Conservation (phyloP, 2,329 filamentous ascomycete species). For the Cytospora leucostoma region DNA sequence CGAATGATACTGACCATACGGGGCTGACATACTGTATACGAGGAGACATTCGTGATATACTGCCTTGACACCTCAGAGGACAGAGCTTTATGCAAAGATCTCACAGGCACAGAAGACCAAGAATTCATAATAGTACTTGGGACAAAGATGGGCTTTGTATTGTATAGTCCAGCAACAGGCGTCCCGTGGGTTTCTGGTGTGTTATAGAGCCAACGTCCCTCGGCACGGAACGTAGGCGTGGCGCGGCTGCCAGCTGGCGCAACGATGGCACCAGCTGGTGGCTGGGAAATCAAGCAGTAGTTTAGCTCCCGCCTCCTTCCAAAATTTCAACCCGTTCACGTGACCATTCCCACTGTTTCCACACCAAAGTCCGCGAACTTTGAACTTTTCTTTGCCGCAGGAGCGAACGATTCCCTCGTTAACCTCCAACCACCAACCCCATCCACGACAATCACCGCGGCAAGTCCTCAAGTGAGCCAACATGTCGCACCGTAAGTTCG, state of each 20-base stretch:
- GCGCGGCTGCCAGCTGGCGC: background rate
- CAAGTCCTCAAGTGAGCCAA: constrained; percentile 26
- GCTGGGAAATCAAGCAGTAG: too few species aligned
- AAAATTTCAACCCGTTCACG: constrained; percentile 3
- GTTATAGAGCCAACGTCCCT: too few species aligned
- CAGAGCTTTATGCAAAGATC: background rate
- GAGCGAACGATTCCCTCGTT: background rate
- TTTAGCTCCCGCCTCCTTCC: background rate
- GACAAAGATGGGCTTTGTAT: too few species aligned
- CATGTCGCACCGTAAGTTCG: constrained; percentile 59
- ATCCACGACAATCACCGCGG: constrained; percentile 26
- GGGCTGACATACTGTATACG: background rate
- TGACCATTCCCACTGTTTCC: constrained; percentile 23
- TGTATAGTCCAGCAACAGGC: too few species aligned
- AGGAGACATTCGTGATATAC: background rate
- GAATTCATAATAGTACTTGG: background rate
- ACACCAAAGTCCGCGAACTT: constrained; percentile 17
- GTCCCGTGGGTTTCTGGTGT: too few species aligned
- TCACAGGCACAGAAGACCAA: background rate
- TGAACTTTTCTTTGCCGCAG: constrained; percentile 9
- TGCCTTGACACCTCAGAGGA: background rate
- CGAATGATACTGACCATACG: background rate
- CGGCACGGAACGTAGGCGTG: too few species aligned
- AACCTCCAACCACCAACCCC: constrained; percentile 20
- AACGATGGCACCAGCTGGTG: background rate